phyloP scores from a whole-genome alignment of 2,329 filamentous ascomycete species.

The Teratosphaeria viscida region DNA sequence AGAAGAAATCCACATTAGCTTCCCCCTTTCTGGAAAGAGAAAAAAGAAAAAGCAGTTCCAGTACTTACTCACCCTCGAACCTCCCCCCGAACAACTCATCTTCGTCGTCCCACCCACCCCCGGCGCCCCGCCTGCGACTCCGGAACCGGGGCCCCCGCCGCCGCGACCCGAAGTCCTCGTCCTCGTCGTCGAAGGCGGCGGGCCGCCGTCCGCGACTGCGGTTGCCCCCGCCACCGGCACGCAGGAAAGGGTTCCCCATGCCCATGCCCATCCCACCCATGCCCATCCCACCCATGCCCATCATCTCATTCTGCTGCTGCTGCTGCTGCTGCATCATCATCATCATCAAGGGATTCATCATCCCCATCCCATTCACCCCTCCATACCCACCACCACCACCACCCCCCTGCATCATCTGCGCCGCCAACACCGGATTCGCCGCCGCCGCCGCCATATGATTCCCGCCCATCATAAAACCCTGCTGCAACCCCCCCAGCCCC shows the following conservation, averaged over 20 bases:
- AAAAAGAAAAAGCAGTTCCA: background rate
- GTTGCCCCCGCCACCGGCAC: background rate
- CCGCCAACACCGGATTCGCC: background rate
- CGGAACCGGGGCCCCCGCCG: background rate
- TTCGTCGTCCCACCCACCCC: background rate
- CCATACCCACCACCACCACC: background rate
- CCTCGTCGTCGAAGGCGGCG: background rate
- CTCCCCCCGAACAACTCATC: slow-evolving; percentile 3
- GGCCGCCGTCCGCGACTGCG: background rate
- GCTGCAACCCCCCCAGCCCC: background rate
- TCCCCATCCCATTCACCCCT: background rate
- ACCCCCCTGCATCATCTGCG: background rate
- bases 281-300: background rate
- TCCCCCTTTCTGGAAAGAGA: background rate
- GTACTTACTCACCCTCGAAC: slow-evolving; percentile 8
- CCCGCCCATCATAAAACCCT: background rate
- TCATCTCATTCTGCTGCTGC: background rate
- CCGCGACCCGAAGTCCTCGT: background rate
- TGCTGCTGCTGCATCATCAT: too few species aligned
- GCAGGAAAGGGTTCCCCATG: background rate
- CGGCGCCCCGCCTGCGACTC: background rate
- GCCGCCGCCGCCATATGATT: background rate
- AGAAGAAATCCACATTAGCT: background rate
- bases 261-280: background rate
- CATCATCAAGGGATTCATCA: background rate